Percentiles rank a stretch among this genome's conserved stretches.
Conservation (phyloP, 768 basidiomycete species). For the Pisolithus microcarpus region DNA sequence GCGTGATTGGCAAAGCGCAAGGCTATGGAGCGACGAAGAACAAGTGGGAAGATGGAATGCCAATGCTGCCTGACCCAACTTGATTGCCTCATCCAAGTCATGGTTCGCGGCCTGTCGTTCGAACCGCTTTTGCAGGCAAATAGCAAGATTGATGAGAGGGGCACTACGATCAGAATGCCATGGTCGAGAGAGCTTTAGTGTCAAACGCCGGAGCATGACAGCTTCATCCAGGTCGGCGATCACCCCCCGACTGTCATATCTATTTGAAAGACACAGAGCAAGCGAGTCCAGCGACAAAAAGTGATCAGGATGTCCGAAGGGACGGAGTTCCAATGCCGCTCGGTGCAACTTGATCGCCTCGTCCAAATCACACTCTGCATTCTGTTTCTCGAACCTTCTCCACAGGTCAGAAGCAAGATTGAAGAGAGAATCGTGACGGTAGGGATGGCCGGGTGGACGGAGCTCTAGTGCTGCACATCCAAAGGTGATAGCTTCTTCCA, state of each 20-base stretch:
- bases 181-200: not conserved
- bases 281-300: not conserved
- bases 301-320: not conserved
- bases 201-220: not conserved
- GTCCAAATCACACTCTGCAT: not conserved
- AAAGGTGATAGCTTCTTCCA: not conserved
- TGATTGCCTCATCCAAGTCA: not conserved
- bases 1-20: not conserved
- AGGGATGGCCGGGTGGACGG: not conserved
- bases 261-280: not conserved
- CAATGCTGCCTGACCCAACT: not conserved
- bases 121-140: not conserved
- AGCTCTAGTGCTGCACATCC: not conserved
- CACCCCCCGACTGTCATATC: not conserved
- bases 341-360: not conserved
- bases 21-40: not conserved
- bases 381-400: conserved; percentile 28
- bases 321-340: not conserved
- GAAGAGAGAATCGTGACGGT: not conserved
- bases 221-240: not conserved
- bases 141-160: not conserved
- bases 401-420: conserved; percentile 24
- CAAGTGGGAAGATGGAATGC: not conserved
- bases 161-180: not conserved
- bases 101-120: not conserved